Evolutionary conservation across 257 asterid genomes (phyloP).

Genomic region (Solanum gracilifrons): DNA sequence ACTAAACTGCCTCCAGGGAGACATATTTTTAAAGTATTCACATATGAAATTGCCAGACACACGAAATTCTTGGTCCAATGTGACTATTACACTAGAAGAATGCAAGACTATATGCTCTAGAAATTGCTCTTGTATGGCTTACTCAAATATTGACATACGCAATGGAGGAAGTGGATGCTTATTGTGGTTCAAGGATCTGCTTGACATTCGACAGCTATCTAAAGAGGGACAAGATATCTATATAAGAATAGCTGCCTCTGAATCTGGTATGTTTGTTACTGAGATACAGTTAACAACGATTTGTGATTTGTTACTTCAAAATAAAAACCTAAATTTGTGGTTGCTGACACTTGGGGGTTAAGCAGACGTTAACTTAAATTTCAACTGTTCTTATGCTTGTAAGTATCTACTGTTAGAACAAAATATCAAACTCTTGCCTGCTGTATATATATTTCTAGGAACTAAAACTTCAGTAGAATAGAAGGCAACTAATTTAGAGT

Average conservation of each 20-base stretch:
- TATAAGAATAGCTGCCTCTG: slow-evolving; percentile 12
- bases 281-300: not conserved
- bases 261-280: not conserved
- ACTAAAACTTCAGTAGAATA: not conserved
- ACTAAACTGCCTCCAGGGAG: slow-evolving; percentile 14
- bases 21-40: slow-evolving; percentile 8
- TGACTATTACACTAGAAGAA: slow-evolving; percentile 4
- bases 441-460: not conserved
- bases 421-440: too few species aligned
- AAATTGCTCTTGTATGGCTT: slow-evolving; percentile 30
- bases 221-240: slow-evolving; percentile 15
- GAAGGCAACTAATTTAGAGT: not conserved
- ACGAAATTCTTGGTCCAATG: not conserved
- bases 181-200: slow-evolving; percentile 20
- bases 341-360: too few species aligned
- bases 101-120: slow-evolving; percentile 15
- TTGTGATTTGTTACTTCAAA: not conserved
- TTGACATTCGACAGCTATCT: slow-evolving; percentile 5
- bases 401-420: too few species aligned
- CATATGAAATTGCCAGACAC: slow-evolving; percentile 23
- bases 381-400: too few species aligned
- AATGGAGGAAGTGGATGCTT: slow-evolving; percentile 24
- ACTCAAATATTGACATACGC: slow-evolving; percentile 10
- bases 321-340: not conserved
- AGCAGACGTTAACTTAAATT: too few species aligned